Base-by-base conservation (phyloP, 257 asterid species). In the Orobanche coerulescens region DNA sequence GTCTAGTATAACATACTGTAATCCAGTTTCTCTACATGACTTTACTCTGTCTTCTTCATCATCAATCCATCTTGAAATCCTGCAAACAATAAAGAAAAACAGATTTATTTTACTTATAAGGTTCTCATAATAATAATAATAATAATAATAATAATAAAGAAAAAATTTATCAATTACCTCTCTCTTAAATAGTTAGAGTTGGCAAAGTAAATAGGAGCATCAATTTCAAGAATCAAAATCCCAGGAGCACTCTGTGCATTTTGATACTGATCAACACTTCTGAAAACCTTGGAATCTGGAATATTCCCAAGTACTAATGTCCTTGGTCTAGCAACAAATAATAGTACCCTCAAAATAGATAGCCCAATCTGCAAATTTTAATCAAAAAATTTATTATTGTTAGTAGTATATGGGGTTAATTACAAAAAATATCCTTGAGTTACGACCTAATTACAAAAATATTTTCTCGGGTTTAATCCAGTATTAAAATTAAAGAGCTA, bases 171-270 rank as follows among this genome's bases (percentile, higher is more conserved):
- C 2, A 47, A 13, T 13, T 75, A 92, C 98, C 99, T 86, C 70
- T 93, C 99, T 77, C 99, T 78, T 70, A 93, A 82, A 78, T 89
- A 93, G 77, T 86, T 78, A 5, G 99, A 24, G 39, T 89, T 93
- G 20, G 99, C 95, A 61, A 89, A 93, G 70, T 93, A 93, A 52
- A 93, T 84, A 0, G 99, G 99, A 56, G 91, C 96, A 22, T 81
- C 95, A 43, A 93, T 85, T 67, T 88, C 90, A 30, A 93, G 92
- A 63, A 93, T 79, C 47, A 93, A 67, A 47, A 89, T 67, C 10
- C 97, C 99, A 0, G 84, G 90, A 46, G 81, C 84, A 66, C 25
- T 81, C 12, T 36, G 67, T 0, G 99, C 75, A 12, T 83, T 74
- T 1, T 81, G 75, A 34, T 93, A 93, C 22, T 93, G 99, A 58